Percentiles rank a stretch among this genome's conserved stretches.
phyloP scores from a whole-genome alignment of 2,329 filamentous ascomycete genomes.

The Venturiaceae sp. region DNA sequence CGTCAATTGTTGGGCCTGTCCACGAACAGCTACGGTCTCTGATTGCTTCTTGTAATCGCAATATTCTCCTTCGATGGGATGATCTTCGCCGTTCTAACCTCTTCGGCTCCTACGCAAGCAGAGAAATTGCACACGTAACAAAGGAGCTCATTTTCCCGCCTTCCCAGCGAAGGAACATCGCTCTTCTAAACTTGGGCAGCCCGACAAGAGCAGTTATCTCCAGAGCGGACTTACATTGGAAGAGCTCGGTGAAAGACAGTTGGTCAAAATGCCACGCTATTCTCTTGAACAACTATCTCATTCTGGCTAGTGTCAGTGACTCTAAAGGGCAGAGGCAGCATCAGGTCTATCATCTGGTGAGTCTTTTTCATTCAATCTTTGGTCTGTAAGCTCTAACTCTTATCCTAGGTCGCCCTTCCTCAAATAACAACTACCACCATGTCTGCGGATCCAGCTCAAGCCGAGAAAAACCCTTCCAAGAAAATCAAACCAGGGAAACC shows the following conservation, averaged over 20 bases:
- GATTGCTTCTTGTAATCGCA: conserved; percentile 3
- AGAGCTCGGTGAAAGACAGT: not conserved
- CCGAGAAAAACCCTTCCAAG: not conserved
- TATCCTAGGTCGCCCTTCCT: not conserved
- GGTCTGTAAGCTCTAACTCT: not conserved
- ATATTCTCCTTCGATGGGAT: conserved; percentile 3
- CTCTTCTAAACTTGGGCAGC: not conserved
- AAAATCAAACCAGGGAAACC: conserved; percentile 1
- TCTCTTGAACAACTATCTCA: conserved; percentile 1
- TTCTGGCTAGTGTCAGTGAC: not conserved
- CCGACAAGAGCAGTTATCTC: not conserved
- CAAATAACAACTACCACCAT: conserved; percentile 3
- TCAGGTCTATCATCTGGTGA: conserved; percentile 1
- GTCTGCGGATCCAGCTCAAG: not conserved
- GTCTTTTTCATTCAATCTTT: not conserved
- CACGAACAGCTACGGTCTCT: conserved; percentile 2
- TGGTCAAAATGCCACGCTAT: conserved; percentile 6
- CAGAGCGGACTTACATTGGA: conserved; percentile 4
- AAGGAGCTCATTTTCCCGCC: conserved; percentile 3
- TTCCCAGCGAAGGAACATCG: not conserved
- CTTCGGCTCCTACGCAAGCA: not conserved
- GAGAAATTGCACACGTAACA: not conserved
- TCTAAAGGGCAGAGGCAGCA: not conserved
- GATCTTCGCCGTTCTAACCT: not conserved
- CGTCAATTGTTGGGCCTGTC: not conserved